phyloP scores from a whole-genome alignment of 371 early-diverging fungal genomes.

The Thermomucor indicae-seudaticae region DNA sequence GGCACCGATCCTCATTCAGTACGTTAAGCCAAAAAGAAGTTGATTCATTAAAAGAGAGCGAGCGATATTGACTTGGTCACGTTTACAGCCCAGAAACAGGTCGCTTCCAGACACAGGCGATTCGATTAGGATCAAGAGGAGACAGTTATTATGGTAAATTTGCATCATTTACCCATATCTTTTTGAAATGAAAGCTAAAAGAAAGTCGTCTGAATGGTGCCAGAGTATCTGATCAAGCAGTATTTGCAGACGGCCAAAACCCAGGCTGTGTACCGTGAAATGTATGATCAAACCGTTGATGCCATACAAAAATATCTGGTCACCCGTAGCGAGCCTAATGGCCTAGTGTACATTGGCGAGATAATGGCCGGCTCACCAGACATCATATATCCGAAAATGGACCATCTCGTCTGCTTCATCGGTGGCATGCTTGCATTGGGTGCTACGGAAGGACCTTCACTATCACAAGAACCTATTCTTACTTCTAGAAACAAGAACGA shows the following conservation, averaged over 20 bases:
- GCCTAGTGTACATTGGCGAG: slow-evolving; percentile 75
- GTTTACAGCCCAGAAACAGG: slow-evolving; percentile 30
- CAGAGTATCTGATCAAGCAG: slow-evolving; percentile 89
- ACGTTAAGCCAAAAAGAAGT: slow-evolving; percentile 2
- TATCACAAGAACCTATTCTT: slow-evolving; percentile 15
- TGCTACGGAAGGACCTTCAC: slow-evolving; percentile 58
- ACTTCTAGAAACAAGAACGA: slow-evolving; percentile 44
- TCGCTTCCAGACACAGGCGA: slow-evolving; percentile 46
- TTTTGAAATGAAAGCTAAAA: not conserved
- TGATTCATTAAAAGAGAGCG: too few relatives aligned
- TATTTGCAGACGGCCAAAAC: slow-evolving; percentile 70
- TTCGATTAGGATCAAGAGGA: slow-evolving; percentile 76
- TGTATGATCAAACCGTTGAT: slow-evolving; percentile 67
- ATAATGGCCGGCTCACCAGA: slow-evolving; percentile 28
- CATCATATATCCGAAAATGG: slow-evolving; percentile 70
- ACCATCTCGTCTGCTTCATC: slow-evolving; percentile 91
- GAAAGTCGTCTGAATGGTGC: not conserved
- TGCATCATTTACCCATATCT: not conserved
- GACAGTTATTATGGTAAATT: slow-evolving; percentile 86
- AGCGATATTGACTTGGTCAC: not conserved
- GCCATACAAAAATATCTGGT: slow-evolving; percentile 75
- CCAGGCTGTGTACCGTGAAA: slow-evolving; percentile 60
- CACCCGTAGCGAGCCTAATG: slow-evolving; percentile 51
- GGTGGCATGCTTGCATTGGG: slow-evolving; percentile 82
- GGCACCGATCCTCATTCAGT: slow-evolving; percentile 72